phyloP scores from a whole-genome alignment of 768 basidiomycete genomes.

The Russula emetica region DNA sequence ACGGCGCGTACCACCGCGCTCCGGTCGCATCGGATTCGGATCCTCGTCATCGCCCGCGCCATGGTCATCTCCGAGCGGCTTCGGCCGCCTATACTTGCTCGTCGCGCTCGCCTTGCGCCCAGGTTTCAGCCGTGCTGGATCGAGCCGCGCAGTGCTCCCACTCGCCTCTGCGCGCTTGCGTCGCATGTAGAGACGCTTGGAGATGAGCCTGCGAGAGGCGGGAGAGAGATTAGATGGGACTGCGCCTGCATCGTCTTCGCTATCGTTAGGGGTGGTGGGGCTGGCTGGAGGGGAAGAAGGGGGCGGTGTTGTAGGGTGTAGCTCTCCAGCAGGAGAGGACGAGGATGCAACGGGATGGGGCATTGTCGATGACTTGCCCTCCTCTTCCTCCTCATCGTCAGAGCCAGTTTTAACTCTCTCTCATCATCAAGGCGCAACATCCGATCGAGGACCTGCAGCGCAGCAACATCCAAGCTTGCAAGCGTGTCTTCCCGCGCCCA shows the following conservation, averaged over 20 bases:
- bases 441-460: constrained; percentile 33
- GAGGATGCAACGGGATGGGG: background rate
- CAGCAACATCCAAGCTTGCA: constrained; percentile 35
- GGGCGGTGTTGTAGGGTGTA: background rate
- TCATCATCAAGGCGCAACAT: constrained; percentile 32
- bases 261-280: background rate
- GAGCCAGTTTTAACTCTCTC: constrained; percentile 30
- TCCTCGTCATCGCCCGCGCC: constrained; percentile 17
- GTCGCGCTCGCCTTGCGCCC: constrained; percentile 35
- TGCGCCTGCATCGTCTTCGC: background rate
- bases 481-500: constrained; percentile 36
- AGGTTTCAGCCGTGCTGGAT: constrained; percentile 38
- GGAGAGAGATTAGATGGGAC: constrained; percentile 39
- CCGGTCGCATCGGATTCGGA: background rate
- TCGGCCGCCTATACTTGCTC: background rate
- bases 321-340: background rate
- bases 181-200: constrained; percentile 70
- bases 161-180: constrained; percentile 53
- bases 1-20: constrained; percentile 43
- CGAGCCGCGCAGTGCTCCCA: constrained; percentile 37
- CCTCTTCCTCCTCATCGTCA: constrained; percentile 31
- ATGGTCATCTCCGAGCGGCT: constrained; percentile 9
- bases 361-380: constrained; percentile 11
- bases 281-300: background rate
- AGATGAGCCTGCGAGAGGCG: constrained; percentile 47